Percentiles rank a stretch among this genome's conserved stretches.
phyloP scores from a whole-genome alignment of 2,329 filamentous ascomycete species.

The Aspergillus sp. region DNA sequence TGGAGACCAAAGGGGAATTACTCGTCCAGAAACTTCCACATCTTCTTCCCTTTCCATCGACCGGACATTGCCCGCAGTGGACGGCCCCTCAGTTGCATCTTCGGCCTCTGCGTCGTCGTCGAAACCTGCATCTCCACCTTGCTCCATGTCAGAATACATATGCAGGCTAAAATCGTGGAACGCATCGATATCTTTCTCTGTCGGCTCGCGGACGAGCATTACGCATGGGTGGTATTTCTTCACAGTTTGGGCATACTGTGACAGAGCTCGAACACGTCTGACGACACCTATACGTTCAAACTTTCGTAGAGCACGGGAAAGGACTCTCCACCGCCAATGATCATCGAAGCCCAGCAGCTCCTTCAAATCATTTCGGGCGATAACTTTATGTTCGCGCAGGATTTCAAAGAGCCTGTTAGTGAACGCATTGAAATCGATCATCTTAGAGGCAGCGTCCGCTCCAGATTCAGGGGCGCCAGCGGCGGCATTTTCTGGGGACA shows the following conservation, averaged over 20 bases:
- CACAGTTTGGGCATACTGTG: constrained; percentile 39
- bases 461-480: constrained; percentile 13
- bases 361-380: constrained; percentile 55
- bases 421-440: constrained; percentile 52
- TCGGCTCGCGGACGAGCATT: constrained; percentile 44
- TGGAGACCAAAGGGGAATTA: constrained; percentile 56
- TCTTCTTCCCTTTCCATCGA: constrained; percentile 23
- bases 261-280: constrained; percentile 43
- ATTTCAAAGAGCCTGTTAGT: constrained; percentile 49
- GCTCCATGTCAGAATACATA: constrained; percentile 27
- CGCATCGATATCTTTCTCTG: constrained; percentile 37
- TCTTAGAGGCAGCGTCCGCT: constrained; percentile 22
- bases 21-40: constrained; percentile 33
- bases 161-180: constrained; percentile 39
- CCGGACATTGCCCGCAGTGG: constrained; percentile 16
- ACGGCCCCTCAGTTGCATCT: constrained; percentile 8
- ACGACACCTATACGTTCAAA: constrained; percentile 48
- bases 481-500: constrained; percentile 19
- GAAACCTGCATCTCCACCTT: constrained; percentile 28
- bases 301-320: constrained; percentile 45
- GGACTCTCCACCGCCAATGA: constrained; percentile 39
- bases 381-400: constrained; percentile 51
- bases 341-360: constrained; percentile 44
- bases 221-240: constrained; percentile 43
- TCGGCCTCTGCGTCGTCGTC: constrained; percentile 38